Evolutionary conservation across 2,329 filamentous ascomycete species (phyloP).

Genomic region (Pseudomassariella vexata): DNA sequence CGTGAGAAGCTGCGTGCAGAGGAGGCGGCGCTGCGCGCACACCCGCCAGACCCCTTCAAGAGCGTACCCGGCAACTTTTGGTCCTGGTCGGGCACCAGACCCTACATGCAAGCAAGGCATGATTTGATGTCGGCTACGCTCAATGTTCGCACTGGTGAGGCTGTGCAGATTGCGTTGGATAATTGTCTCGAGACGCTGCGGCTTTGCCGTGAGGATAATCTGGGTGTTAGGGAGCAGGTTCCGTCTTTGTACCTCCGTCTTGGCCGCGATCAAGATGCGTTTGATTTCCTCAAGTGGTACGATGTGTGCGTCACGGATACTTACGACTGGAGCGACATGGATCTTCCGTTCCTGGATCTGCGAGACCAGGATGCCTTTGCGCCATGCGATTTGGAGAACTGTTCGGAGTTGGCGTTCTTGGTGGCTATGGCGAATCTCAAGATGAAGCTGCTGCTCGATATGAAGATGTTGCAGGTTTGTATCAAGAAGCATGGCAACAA

Average conservation of each 20-base stretch:
- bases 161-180: constrained; percentile 11
- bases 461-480: too few species aligned
- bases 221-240: constrained; percentile 11
- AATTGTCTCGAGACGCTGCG: constrained; percentile 12
- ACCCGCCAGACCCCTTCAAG: constrained; percentile 6
- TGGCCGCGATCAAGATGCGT: constrained; percentile 18
- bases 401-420: constrained; percentile 7
- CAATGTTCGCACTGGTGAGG: constrained; percentile 11
- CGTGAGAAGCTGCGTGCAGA: constrained; percentile 23
- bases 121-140: constrained; percentile 9
- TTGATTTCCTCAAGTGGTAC: constrained; percentile 17
- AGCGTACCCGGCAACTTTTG: background rate
- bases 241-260: constrained; percentile 14
- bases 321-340: constrained; percentile 29
- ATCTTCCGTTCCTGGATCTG: constrained; percentile 52
- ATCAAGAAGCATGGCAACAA: too few species aligned
- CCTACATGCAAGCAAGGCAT: constrained; percentile 11
- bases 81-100: constrained; percentile 3
- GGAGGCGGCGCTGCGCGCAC: constrained; percentile 19
- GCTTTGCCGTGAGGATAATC: constrained; percentile 13
- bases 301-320: background rate
- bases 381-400: too few species aligned
- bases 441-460: constrained; percentile 12
- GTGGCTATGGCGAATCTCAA: constrained; percentile 13
- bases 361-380: constrained; percentile 62